Base-by-base conservation (phyloP, 2,329 filamentous ascomycete genomes). In the Diaporthe sp. region DNA sequence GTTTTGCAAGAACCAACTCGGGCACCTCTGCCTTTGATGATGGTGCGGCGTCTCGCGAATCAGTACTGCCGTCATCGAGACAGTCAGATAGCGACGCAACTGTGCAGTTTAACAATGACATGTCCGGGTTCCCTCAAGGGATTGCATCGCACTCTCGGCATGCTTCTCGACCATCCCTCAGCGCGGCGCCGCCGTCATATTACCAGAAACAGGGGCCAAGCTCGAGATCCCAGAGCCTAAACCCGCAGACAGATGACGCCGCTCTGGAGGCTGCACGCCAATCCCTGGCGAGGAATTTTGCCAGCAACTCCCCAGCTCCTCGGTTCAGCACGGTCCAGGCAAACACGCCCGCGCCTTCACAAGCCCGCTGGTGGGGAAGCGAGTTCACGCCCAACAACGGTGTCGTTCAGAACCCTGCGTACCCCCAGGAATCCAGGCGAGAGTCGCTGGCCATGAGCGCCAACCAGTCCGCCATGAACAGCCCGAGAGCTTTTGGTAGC, bases 201-300 rank as follows among this genome's bases (percentile, higher is more conserved):
- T 68, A 72, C 25, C 73, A 68, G 44, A 71, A 71, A 28, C 70
- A 70, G 58, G 61, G 51, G 57, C 57, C 65, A 6, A 62, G 10
- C 42, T 75, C 73, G 9, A 71, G 76, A 22, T 75, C 76, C 1
- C 76, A 77, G 73, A 76, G 73, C 22, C 58, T 77, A 15, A 75
- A 72, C 17, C 70, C 70, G 4, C 37, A 28, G 19, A 60, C 44
- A 15, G 76, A 75, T 17, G 73, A 77, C 17, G 65, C 58, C 19
- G 34, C 37, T 17, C 15, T 75, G 13, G 76, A 77, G 31, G 58
- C 57, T 37, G 70, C 68, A 10, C 73, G 73, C 39, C 53, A 25
- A 22, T 22, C 62, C 58, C 28, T 72, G 39, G 37, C 34, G 0
- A 42, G 62, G 39, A 67, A 61, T 25, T 53, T 75, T n/a, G 19